A percentile compares a stretch with the other conserved stretches of the same genome.
Evolutionary conservation across 1,139 yeast species (phyloP).

Genomic region (Geotrichum australiense): DNA sequence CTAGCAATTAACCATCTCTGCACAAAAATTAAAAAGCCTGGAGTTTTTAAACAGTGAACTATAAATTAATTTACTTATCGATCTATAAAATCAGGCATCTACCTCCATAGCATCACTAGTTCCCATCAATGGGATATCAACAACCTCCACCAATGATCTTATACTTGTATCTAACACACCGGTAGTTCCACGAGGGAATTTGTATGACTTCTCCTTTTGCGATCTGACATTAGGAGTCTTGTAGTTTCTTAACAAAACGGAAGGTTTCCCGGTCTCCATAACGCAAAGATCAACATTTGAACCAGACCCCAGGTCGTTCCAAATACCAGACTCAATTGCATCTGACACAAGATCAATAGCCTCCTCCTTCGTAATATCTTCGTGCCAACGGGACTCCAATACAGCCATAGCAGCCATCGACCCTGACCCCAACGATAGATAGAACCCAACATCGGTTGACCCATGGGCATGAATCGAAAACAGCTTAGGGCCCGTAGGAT

Average conservation of each 20-base stretch:
- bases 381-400: constrained; percentile 79
- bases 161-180: constrained; percentile 64
- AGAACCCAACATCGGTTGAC: constrained; percentile 90
- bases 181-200: constrained; percentile 86
- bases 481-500: constrained; percentile 91
- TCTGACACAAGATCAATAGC: constrained; percentile 85
- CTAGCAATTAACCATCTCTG: too few relatives aligned
- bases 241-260: constrained; percentile 76
- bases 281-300: constrained; percentile 96
- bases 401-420: constrained; percentile 99
- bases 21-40: neutral
- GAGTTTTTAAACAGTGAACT: constrained; percentile 2
- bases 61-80: neutral
- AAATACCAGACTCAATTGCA: constrained; percentile 95
- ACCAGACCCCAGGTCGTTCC: constrained; percentile 98
- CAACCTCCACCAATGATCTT: constrained; percentile 59
- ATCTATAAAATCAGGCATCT: constrained; percentile 54
- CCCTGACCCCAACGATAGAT: constrained; percentile 90
- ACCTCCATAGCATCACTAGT: constrained; percentile 59
- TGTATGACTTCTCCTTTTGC: constrained; percentile 72
- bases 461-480: constrained; percentile 97
- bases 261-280: constrained; percentile 80
- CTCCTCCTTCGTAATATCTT: constrained; percentile 71
- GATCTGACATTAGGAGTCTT: constrained; percentile 85
- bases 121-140: constrained; percentile 47